Evolutionary conservation across 495 filamentous ascomycete genomes (phyloP).

Genomic region (Alectoria sarmentosa): DNA sequence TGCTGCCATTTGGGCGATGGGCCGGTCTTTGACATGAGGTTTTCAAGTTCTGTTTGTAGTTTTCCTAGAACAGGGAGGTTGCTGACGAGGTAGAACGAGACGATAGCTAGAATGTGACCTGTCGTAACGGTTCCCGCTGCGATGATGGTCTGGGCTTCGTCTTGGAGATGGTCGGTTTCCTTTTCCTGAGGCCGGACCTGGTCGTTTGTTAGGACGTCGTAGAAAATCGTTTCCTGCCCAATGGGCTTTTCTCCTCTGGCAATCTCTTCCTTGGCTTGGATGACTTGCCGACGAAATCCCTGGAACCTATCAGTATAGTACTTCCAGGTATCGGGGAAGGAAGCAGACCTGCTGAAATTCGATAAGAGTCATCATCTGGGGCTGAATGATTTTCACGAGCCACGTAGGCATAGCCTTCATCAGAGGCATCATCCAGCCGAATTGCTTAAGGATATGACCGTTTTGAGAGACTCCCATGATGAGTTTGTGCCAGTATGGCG

Average conservation of each 20-base stretch:
- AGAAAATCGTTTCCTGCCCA: slow-evolving; percentile 21
- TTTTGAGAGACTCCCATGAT: slow-evolving; percentile 30
- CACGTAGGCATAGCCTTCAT: slow-evolving; percentile 18
- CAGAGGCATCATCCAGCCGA: slow-evolving; percentile 22
- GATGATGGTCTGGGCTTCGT: slow-evolving; percentile 40
- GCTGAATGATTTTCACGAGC: slow-evolving; percentile 18
- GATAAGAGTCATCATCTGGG: slow-evolving; percentile 15
- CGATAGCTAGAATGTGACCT: slow-evolving; percentile 25
- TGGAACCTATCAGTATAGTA: background rate
- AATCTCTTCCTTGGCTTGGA: slow-evolving; percentile 12
- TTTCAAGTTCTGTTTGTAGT: slow-evolving; percentile 32
- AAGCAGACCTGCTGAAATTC: slow-evolving; percentile 8
- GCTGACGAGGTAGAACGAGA: slow-evolving; percentile 32
- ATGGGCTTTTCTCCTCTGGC: slow-evolving; percentile 10
- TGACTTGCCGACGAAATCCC: slow-evolving; percentile 6
- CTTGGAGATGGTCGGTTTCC: slow-evolving; percentile 28
- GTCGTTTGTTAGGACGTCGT: slow-evolving; percentile 21
- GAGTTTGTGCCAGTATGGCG: slow-evolving; percentile 18
- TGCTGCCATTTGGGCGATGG: slow-evolving; percentile 27
- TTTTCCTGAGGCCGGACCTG: slow-evolving; percentile 19
- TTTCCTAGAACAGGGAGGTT: slow-evolving; percentile 29
- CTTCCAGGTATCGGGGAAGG: background rate
- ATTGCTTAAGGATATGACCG: slow-evolving; percentile 29
- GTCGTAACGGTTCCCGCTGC: slow-evolving; percentile 37
- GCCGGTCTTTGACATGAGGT: slow-evolving; percentile 8